These are phyloP conservation scores for Gossypium aridum DNA, from an alignment of 441 rosid genomes.

Conservation along the genomic window DNA sequence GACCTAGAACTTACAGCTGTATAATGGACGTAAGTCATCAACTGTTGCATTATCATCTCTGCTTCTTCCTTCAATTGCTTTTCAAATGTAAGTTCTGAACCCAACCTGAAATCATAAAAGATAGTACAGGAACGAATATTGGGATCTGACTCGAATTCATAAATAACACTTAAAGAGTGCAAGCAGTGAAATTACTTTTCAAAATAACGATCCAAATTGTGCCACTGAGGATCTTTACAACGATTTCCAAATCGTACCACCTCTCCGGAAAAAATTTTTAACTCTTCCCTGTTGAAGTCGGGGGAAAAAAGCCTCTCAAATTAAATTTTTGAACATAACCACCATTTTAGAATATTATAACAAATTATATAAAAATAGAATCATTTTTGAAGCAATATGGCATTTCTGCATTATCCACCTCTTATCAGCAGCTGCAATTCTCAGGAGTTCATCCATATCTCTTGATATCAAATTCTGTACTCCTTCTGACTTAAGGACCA, in stretches of 20 bases:
- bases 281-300: slow-evolving; percentile 67
- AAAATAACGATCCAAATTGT: slow-evolving; percentile 91
- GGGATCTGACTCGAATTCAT: neutral
- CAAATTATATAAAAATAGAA: neutral
- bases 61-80: slow-evolving; percentile 85
- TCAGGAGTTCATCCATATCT: slow-evolving; percentile 74
- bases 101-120: slow-evolving; percentile 42
- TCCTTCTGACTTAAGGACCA: slow-evolving; percentile 83
- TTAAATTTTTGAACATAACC: neutral
- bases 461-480: slow-evolving; percentile 83
- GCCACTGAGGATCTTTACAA: slow-evolving; percentile 99
- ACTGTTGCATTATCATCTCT: slow-evolving; percentile 57
- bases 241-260: slow-evolving; percentile 99
- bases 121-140: slow-evolving; percentile 7
- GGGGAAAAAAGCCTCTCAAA: neutral
- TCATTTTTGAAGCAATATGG: neutral
- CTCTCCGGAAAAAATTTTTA: slow-evolving; percentile 83
- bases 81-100: slow-evolving; percentile 66
- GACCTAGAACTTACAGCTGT: slow-evolving; percentile 70
- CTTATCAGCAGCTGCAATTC: slow-evolving; percentile 85
- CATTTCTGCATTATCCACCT: slow-evolving; percentile 40
- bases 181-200: slow-evolving; percentile 57
- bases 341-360: neutral
- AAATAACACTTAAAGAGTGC: slow-evolving; percentile 7
- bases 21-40: slow-evolving; percentile 76